Evolutionary conservation across 768 basidiomycete genomes (phyloP).

Genomic region (Russula earlei): DNA sequence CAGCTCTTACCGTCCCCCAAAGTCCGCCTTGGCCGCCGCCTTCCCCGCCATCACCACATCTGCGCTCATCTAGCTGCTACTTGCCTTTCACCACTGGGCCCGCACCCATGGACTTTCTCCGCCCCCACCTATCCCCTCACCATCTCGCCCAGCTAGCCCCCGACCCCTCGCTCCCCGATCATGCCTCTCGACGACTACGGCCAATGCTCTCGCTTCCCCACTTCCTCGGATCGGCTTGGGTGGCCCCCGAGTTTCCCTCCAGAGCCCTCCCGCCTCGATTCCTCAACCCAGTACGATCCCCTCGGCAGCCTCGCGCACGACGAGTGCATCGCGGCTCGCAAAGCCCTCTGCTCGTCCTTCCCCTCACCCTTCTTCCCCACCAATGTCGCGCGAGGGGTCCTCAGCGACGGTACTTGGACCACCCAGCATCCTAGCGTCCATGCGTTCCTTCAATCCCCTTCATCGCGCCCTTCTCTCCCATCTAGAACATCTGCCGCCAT

Average conservation of each 20-base stretch:
- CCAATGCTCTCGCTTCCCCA: slow-evolving; percentile 2
- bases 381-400: slow-evolving; percentile 14
- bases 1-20: slow-evolving; percentile 10
- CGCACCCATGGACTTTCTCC: slow-evolving; percentile 9
- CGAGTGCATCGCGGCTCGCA: neutral
- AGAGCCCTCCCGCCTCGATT: neutral
- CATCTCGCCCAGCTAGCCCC: neutral
- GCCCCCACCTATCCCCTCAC: neutral
- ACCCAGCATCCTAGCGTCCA: slow-evolving; percentile 15
- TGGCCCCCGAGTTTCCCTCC: neutral
- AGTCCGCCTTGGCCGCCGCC: slow-evolving; percentile 9
- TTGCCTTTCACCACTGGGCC: slow-evolving; percentile 6
- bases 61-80: slow-evolving; percentile 3
- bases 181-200: neutral
- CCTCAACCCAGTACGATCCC: slow-evolving; percentile 16
- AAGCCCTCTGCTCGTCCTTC: slow-evolving; percentile 2
- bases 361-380: slow-evolving; percentile 1
- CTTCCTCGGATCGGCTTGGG: slow-evolving; percentile 9
- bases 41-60: slow-evolving; percentile 10
- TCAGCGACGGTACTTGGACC: slow-evolving; percentile 20
- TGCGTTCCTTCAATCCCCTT: slow-evolving; percentile 12
- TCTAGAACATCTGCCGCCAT: slow-evolving; percentile 12
- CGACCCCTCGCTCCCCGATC: neutral
- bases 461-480: slow-evolving; percentile 6
- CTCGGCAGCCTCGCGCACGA: slow-evolving; percentile 13